Evolutionary conservation across 768 basidiomycete species (phyloP), one percentile per base, ranked within the genome.

Genomic region (Podaxis sp.): DNA sequence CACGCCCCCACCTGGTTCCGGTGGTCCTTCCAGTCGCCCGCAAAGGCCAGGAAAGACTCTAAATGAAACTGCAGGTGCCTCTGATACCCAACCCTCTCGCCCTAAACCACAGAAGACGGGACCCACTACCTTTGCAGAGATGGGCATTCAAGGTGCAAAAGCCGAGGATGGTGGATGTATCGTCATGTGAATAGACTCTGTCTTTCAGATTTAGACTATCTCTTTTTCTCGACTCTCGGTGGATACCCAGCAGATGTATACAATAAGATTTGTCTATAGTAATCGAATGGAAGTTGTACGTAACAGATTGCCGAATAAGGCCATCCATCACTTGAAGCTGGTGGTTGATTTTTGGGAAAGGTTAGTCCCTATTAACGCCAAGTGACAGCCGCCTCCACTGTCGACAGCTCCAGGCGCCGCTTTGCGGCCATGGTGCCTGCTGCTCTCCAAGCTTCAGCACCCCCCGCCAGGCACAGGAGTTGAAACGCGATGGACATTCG

Each of bases 81-180:
- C 44, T 41, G 37, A 11, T 7, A 8, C 13, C 26, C 41, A 56
- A 7, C 24, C 63, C 36, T 2, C 44, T 17, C n/a, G 44, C 7
- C 49, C 63, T 7, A 66, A 66, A 44, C 66, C 58, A 6, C 65
- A 65, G 26, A 70, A 68, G 37, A 68, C 71, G 6, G 69, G 64
- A 51, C 68, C 66, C 56, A 65, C 74, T 30, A 66, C 94, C 49
- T 96, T 97, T 76, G 91, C 89, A 22, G 95, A 96, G 80, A 95
- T 97, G 95, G 95, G 95, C 0, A 89, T 95, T 70, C 84, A 87
- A 36, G 88, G 89, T 12, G 84, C 82, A 28, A 91, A 90, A 69
- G 83, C 86, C 49, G 87, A 94, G 69, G 85, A 91, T 4, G 88
- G 94, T 74, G 89, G 93, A 0, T 96, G 95, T 78, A 76, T 91